Evolutionary conservation across 2,329 filamentous ascomycete genomes (phyloP).

Genomic region (Emergomyces orientalis): DNA sequence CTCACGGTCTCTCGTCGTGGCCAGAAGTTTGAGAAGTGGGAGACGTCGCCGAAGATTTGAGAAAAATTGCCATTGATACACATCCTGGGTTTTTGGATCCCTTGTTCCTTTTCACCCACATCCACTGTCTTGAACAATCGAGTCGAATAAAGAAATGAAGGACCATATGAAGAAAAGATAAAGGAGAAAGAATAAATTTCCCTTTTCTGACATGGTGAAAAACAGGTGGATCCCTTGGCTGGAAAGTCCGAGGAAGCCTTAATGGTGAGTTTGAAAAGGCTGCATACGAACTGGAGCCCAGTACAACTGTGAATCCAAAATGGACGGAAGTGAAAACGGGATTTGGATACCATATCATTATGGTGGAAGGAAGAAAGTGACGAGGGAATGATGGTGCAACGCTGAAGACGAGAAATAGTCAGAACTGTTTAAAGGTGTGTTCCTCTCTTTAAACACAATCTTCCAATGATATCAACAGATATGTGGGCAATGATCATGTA

Average conservation of each 20-base stretch:
- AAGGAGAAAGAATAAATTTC: neutral
- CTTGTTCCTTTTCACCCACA: neutral
- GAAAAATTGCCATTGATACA: neutral
- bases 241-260: constrained; percentile 51
- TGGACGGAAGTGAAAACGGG: constrained; percentile 54
- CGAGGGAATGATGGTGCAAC: neutral
- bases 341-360: constrained; percentile 60
- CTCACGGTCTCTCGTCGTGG: neutral
- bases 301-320: constrained; percentile 52
- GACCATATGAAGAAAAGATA: neutral
- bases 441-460: neutral
- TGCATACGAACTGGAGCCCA: constrained; percentile 53
- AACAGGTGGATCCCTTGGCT: constrained; percentile 53
- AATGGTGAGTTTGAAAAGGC: constrained; percentile 52
- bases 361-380: constrained; percentile 57
- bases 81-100: neutral
- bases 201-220: neutral
- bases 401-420: neutral
- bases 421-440: neutral
- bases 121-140: neutral
- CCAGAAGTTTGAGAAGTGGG: neutral
- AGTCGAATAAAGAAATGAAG: neutral
- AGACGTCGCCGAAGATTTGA: neutral
- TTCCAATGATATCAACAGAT: neutral
- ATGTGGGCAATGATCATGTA: neutral